Evolutionary conservation across 148 eudicot species (phyloP), one percentile per base, ranked within the genome.

Genomic region (Linanthus parryae): DNA sequence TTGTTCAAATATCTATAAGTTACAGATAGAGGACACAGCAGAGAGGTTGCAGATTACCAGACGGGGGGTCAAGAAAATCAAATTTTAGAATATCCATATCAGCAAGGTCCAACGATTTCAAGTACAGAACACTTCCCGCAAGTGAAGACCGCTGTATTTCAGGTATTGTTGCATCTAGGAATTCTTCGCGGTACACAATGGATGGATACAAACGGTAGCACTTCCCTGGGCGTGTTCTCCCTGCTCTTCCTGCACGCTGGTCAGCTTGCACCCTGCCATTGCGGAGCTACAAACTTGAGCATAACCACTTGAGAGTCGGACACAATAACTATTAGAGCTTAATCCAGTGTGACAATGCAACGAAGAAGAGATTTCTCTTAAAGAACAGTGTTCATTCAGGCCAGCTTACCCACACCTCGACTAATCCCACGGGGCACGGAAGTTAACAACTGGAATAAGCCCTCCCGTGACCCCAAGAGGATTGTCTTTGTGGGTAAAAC

Each of bases 181-280:
- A 78, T 20, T 94, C 88, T 33, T 94, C 96, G 27, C 73, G 54
- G 63, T 88, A 94, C 44, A 72, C 88, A 25, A 50, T 57, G 48
- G 78, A 74, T 40, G 96, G 73, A 52, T 94, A 94, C 61, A 94
- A 68, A 42, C 96, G 83, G 55, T 82, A 94, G 61, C 99, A 94
- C 65, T 84, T 94, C 62, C 99, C 99, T 42, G 99, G 95, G 35
- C 91, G 76, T 48, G 99, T 94, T 64, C 99, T 80, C 40, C 99
- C 96, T 74, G 99, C 99, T 65, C 99, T 82, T 37, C 96, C 99
- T 46, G 96, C 95, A 21, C 99, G 85, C 47, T 94, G 99, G 62
- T 84, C 78, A 57, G 99, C 96, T 76, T 94, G 96, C 56, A 94
- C 99, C 69, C 96, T 84, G 75, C 48, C 65, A 49, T 42, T 31